Evolutionary conservation across 352 stramenopile species (phyloP).

Genomic region (Globisporangium middletonii): DNA sequence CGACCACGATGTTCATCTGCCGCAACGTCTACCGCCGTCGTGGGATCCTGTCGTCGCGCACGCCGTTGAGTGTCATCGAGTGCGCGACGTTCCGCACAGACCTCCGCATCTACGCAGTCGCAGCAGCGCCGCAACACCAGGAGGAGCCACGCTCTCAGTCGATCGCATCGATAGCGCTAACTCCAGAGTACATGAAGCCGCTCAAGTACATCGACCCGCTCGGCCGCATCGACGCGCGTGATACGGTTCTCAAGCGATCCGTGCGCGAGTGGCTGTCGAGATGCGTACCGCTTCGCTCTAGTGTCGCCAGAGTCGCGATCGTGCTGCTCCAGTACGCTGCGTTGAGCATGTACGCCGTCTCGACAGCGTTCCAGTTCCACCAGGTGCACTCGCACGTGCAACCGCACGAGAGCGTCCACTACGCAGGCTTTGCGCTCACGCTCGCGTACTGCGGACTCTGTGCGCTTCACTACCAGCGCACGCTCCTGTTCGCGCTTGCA

Average conservation of each 20-base stretch:
- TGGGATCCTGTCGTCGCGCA: neutral
- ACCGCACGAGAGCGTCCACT: neutral
- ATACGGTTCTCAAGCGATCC: neutral
- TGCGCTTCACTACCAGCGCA: conserved; percentile 7
- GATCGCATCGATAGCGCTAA: neutral
- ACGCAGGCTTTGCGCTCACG: conserved; percentile 3
- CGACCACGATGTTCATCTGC: neutral
- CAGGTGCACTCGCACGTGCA: too few relatives aligned
- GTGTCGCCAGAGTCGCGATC: too few relatives aligned
- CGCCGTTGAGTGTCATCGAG: neutral
- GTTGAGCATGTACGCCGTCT: neutral
- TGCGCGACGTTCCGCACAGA: conserved; percentile 6
- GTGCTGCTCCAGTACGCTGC: neutral
- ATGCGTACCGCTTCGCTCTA: neutral
- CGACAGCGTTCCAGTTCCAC: too few relatives aligned
- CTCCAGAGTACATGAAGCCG: conserved; percentile 1
- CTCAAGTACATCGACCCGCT: conserved; percentile 5
- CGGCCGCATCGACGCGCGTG: neutral
- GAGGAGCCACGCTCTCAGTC: too few relatives aligned
- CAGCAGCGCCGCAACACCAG: neutral
- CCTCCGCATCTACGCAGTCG: neutral
- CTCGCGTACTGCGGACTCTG: neutral
- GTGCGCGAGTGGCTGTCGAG: neutral
- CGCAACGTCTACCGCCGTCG: conserved; percentile 10
- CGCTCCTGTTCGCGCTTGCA: conserved; percentile 4